Evolutionary conservation across 805 yeast species (phyloP), one percentile per base, ranked within the genome.

Genomic region (Scheffersomyces ergatensis): DNA sequence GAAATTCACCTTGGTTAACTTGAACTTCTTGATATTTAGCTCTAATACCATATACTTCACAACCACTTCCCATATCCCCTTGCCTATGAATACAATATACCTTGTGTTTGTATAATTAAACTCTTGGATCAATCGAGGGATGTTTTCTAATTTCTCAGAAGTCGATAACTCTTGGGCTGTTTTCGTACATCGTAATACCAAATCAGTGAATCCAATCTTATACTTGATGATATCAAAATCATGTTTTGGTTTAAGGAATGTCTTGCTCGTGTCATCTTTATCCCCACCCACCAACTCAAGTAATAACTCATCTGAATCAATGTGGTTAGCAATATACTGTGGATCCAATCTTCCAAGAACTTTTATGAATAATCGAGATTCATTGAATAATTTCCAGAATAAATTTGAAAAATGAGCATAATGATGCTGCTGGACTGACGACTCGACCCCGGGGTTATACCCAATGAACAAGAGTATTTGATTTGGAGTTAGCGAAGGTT

Each of bases 1-100:
- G 44, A 84, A 83, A 18, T 54, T 44, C 5, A 50, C 47, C 24
- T 57, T 50, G 15, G 54, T 48, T 25, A 60, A 45, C 32, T 60
- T 53, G 30, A 49, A 39, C 19, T 55, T 53, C 29, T 48, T 51
- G 16, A 68, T 65, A 5, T 57, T 53, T 32, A 60, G 43, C 38
- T 49, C 51, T 7, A 36, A 39, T 13, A 51, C 52, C 41, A 60
- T 39, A 45, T 53, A 66, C 46, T 64, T 69, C 38, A 75, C 67
- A 0, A 85, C 58, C 2, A 73, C 57, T 40, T 82, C 87, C 88
- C 89, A 85, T 5, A 85, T 82, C 0, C 89, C 89, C 49, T 83
- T 82, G 0, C 93, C 93, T 3, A 85, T 77, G 17, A 85, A 59
- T 25, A 84, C 81, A 0, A 82, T 62, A 25, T 65, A 62, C 21